Evolutionary conservation across 352 stramenopile species (phyloP).

Genomic region (Lagenidium sp.): DNA sequence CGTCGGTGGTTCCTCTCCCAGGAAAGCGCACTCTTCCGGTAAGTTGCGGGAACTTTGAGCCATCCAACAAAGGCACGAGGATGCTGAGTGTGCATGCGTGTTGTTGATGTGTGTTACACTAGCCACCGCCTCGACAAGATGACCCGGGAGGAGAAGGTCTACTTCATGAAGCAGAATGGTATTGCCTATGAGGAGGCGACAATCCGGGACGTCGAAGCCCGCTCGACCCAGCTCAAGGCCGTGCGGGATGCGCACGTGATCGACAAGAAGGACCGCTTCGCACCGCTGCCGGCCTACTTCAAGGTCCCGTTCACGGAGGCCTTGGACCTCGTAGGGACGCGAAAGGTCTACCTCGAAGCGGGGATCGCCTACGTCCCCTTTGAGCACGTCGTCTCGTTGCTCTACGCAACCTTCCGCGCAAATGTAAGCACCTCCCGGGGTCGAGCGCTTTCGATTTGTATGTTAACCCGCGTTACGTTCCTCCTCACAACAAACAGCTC

Average conservation of each 20-base stretch:
- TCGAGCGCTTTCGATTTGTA: not conserved
- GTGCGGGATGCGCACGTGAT: slow-evolving; percentile 43
- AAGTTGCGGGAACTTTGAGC: no score
- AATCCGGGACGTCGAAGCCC: slow-evolving; percentile 49
- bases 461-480: not conserved
- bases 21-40: slow-evolving; percentile 93
- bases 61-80: no score
- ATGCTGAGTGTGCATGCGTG: no score
- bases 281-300: slow-evolving; percentile 84
- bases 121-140: slow-evolving; percentile 84
- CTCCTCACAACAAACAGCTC: slow-evolving; percentile 59
- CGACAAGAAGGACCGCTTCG: slow-evolving; percentile 36
- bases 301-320: slow-evolving; percentile 97
- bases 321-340: slow-evolving; percentile 84
- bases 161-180: slow-evolving; percentile 84
- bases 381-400: slow-evolving; percentile 91
- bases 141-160: slow-evolving; percentile 75
- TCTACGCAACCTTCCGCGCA: slow-evolving; percentile 89
- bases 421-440: slow-evolving; percentile 35
- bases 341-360: slow-evolving; percentile 91
- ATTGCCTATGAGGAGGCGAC: slow-evolving; percentile 71
- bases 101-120: no score
- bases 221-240: slow-evolving; percentile 53
- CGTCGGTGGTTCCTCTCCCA: slow-evolving; percentile 96
- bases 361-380: slow-evolving; percentile 95